Evolutionary conservation across 1,284 basidiomycete genomes (phyloP).

Genomic region (Heterobasidion irregulare): DNA sequence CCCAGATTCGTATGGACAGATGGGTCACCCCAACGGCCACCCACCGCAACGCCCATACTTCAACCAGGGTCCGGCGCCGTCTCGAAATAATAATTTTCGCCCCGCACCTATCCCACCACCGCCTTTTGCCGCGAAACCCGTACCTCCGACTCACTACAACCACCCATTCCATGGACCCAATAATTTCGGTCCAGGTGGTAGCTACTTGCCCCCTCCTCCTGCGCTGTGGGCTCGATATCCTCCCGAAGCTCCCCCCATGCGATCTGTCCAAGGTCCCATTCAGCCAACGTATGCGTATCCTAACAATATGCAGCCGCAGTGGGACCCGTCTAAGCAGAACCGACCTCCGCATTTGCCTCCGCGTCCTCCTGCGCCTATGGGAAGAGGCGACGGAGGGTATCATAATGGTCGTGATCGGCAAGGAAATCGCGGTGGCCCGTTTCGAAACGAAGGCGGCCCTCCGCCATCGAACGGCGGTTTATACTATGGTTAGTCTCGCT

Average conservation of each 20-base stretch:
- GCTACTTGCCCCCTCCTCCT: neutral
- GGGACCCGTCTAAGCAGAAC: constrained; percentile 10
- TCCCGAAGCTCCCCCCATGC: constrained; percentile 10
- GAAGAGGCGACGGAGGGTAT: constrained; percentile 10
- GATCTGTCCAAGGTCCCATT: constrained; percentile 3
- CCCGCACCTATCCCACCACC: constrained; percentile 5
- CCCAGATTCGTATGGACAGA: neutral
- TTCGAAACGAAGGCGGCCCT: neutral
- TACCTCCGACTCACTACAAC: neutral
- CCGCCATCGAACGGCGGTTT: neutral
- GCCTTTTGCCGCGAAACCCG: constrained; percentile 2
- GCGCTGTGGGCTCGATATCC: constrained; percentile 2
- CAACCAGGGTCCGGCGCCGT: constrained; percentile 1
- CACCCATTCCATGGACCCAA: neutral
- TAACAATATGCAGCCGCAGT: constrained; percentile 11
- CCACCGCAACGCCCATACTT: constrained; percentile 2
- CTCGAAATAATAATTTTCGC: constrained; percentile 5
- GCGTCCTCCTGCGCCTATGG: constrained; percentile 17
- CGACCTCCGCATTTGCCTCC: constrained; percentile 18
- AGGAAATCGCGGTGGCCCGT: neutral
- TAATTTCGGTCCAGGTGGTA: neutral
- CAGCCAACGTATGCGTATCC: neutral
- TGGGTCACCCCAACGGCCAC: constrained; percentile 8
- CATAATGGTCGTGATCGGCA: constrained; percentile 7
- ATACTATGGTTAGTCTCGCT: neutral